Evolutionary conservation across 2,329 filamentous ascomycete genomes (phyloP).

Genomic region (Colletotrichum theobromicola): DNA sequence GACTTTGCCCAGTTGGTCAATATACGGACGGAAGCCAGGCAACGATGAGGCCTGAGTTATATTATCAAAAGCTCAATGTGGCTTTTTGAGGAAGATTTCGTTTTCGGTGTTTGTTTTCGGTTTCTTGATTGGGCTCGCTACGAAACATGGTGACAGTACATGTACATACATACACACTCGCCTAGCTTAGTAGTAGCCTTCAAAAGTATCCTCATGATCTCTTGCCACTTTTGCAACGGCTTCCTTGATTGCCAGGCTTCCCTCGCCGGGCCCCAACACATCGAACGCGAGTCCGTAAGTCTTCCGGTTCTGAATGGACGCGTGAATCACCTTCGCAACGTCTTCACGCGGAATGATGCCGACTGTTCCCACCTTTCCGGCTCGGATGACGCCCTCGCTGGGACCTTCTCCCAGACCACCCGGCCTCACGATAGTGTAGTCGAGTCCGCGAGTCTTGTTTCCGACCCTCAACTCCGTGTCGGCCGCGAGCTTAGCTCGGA

Average conservation of each 20-base stretch:
- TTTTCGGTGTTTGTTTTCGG: background rate
- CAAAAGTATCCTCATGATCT: conserved; percentile 35
- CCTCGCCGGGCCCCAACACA: conserved; percentile 42
- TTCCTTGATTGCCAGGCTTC: conserved; percentile 33
- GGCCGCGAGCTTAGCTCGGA: conserved; percentile 46
- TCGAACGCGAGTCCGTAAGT: conserved; percentile 49
- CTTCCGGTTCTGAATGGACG: conserved; percentile 40
- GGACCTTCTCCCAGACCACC: conserved; percentile 42
- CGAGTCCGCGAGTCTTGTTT: conserved; percentile 40
- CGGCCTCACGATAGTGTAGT: conserved; percentile 51
- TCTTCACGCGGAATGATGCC: conserved; percentile 45
- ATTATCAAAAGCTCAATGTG: background rate
- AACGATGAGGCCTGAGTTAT: background rate
- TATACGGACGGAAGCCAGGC: background rate
- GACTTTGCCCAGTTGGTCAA: background rate
- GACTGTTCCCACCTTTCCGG: conserved; percentile 45
- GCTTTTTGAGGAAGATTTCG: background rate
- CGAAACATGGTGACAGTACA: background rate
- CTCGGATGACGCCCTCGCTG: conserved; percentile 40
- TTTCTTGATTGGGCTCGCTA: background rate
- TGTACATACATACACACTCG: background rate
- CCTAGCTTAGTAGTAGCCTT: conserved; percentile 26
- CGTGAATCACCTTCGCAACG: conserved; percentile 47
- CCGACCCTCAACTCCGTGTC: conserved; percentile 42
- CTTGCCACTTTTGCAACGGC: conserved; percentile 42